Conservation (phyloP, 1,284 basidiomycete species). For the Fistulina hepatica region DNA sequence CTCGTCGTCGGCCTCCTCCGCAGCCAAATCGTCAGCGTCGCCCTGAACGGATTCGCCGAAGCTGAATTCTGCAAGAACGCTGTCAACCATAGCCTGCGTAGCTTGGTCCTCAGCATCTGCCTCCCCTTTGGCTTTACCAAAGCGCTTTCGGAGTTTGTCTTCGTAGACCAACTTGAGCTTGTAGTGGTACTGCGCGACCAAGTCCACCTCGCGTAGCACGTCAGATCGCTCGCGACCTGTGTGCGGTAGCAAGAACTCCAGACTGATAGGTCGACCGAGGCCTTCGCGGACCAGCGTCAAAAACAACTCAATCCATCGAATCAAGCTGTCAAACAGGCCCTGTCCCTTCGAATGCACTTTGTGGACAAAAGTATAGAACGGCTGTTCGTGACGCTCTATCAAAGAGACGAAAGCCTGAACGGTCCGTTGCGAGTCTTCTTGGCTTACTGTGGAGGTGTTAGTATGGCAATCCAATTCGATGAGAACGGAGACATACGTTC, state of each 20-base stretch:
- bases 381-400: slow-evolving; percentile 87
- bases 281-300: slow-evolving; percentile 89
- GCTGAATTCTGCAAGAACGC: slow-evolving; percentile 68
- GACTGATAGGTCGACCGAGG: slow-evolving; percentile 58
- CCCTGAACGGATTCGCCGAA: slow-evolving; percentile 70
- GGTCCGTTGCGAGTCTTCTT: slow-evolving; percentile 75
- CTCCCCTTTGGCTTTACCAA: slow-evolving; percentile 48
- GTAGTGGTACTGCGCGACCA: slow-evolving; percentile 83
- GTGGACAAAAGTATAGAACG: slow-evolving; percentile 96
- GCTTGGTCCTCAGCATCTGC: slow-evolving; percentile 67
- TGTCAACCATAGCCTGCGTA: slow-evolving; percentile 68
- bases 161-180: slow-evolving; percentile 86
- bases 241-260: slow-evolving; percentile 83
- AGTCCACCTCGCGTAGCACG: slow-evolving; percentile 81
- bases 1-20: slow-evolving; percentile 57
- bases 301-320: slow-evolving; percentile 97
- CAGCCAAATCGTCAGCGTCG: slow-evolving; percentile 71
- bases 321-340: slow-evolving; percentile 86
- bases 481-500: slow-evolving; percentile 56
- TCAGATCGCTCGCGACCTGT: slow-evolving; percentile 60
- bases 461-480: background rate
- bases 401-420: slow-evolving; percentile 94
- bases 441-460: slow-evolving; percentile 44
- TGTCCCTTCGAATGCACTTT: slow-evolving; percentile 98
- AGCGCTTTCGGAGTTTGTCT: slow-evolving; percentile 73